Conservation (phyloP, 352 stramenopile genomes). For the Globisporangium polare region DNA sequence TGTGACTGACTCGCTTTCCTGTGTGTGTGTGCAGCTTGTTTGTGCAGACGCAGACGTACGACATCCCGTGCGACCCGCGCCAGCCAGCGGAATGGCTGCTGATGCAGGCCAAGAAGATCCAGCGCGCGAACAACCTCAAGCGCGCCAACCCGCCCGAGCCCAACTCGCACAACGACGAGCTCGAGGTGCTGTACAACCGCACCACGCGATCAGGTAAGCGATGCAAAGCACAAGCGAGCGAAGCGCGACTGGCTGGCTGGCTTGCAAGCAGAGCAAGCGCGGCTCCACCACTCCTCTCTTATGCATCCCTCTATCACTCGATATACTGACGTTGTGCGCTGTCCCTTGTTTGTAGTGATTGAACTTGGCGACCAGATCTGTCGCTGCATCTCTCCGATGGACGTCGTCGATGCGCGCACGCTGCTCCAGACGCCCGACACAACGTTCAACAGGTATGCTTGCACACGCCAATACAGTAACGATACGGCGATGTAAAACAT, state of each 20-base stretch:
- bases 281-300: too few relatives aligned
- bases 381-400: conserved; percentile 57
- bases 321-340: not conserved
- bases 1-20: conserved; percentile 2
- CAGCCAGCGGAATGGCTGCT: conserved; percentile 73
- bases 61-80: conserved; percentile 75
- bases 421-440: conserved; percentile 63
- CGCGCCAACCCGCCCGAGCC: conserved; percentile 13
- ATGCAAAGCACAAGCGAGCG: not conserved
- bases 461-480: too few relatives aligned
- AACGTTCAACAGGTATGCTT: conserved; percentile 40
- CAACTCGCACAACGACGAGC: conserved; percentile 38
- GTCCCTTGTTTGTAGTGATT: conserved; percentile 33
- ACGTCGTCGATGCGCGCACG: conserved; percentile 73
- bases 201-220: conserved; percentile 38
- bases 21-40: conserved; percentile 38
- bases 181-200: conserved; percentile 82
- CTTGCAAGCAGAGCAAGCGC: too few relatives aligned
- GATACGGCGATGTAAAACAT: too few relatives aligned
- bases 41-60: conserved; percentile 78
- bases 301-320: too few relatives aligned
- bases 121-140: conserved; percentile 53
- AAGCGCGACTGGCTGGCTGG: too few relatives aligned
- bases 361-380: conserved; percentile 68
- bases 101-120: conserved; percentile 73